Base-by-base conservation (phyloP, 352 stramenopile species). In the Aphanomyces cochlioides region DNA sequence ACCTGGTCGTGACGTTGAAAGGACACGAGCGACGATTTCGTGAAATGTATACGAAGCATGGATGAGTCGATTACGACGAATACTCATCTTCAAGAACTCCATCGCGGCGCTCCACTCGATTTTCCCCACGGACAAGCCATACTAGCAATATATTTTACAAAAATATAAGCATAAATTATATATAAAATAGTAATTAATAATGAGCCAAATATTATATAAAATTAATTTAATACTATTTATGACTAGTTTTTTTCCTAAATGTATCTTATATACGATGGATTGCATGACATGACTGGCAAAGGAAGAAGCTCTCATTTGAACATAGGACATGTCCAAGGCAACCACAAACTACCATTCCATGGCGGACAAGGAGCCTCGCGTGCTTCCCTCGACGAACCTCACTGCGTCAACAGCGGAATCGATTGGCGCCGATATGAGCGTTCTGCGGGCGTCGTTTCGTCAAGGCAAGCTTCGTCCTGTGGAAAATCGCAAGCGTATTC, bases 401-500 rank as follows among this genome's bases (percentile, higher is more conserved):
- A 1, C 54, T 6, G 6, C 54, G 5, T 61, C 54, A 1, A 61
- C 54, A 6, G 43, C 39, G 5, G 54, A 39, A 37, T 45, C 28
- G 28, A 61, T 61, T 37, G 28, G 37, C 7, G 54, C n/a, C 17
- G 19, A 12, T 10, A 2, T 61, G 19, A 37, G 7, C 17, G 43
- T 37, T 12, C 21, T 61, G 1, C 54, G 54, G 28, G n/a, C 21
- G 5, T 61, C 54, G 15, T 61, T 61, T 37, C 54, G 54, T 37
- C 54, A 61, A 61, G 54, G 54, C 6, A 61, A 61, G 37, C 54
- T 61, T 10, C 54, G 54, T 12, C 5, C 54, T 7, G 19, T 88
- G 15, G 53, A 73, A 15, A 75, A 69, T 45, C 81, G 85, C 15
- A 78, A 77, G 50, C 36, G 68, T 38, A 69, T 89, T 58, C 79